Evolutionary conservation across 2,329 filamentous ascomycete genomes (phyloP), one percentile per base, ranked within the genome.

Genomic region (Scedosporium apiospermum): DNA sequence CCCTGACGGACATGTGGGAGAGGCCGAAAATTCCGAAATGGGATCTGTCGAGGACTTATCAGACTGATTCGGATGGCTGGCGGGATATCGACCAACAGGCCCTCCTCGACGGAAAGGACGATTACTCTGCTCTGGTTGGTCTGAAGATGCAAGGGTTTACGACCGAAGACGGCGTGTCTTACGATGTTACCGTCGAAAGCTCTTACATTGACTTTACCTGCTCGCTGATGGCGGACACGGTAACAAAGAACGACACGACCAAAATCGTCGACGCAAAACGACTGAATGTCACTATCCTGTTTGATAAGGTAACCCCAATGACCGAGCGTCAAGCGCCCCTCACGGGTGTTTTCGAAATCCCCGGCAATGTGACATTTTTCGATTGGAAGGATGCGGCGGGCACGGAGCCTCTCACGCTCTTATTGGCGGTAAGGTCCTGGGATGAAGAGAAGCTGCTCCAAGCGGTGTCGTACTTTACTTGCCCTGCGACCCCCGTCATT

Each of bases 11-110:
- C 38, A 21, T 62, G 2, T 64, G 41, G 42, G 51, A 44, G 5
- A 21, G 58, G 9, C 51, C 59, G 14, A 64, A 58, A 10, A 27
- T 64, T 6, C 63, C 63, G 6, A 60, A 64, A 46, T 64, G 58
- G 58, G 23, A 55, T 16, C 21, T 23, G 5, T 26, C n/a, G 4
- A 23, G 18, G 38, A 12, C 9, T 14, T 16, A 7, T 26, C 21
- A 53, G 23, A 6, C 6, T 6, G 21, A 14, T 7, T 6, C 42
- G 12, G 58, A 46, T 4, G 38, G 49, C 6, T 49, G 51, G 51
- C 23, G 53, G 2, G 49, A 26, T 9, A 21, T 61, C 7, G 49
- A 63, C 21, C 2, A 26, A 0, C 14, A 57, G 1, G 59, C 34
- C n/a, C 55, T 61, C 6, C 10, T 49, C 10, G 27, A 38, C n/a